phyloP scores from a whole-genome alignment of 169 alveolate species.

The Plasmodium inui region DNA sequence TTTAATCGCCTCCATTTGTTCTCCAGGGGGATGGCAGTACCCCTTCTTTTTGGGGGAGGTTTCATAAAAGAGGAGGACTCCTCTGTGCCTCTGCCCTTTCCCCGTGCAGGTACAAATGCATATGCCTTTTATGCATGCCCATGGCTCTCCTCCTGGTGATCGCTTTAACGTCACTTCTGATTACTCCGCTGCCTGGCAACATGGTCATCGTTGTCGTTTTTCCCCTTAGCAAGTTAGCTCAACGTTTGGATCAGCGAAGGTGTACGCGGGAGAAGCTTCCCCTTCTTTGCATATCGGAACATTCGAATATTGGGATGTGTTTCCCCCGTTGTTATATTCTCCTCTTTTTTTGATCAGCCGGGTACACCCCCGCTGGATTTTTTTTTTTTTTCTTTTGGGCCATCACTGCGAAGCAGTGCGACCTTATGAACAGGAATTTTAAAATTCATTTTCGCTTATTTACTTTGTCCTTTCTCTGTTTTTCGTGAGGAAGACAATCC shows the following conservation, averaged over 20 bases:
- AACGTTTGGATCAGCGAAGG: background rate
- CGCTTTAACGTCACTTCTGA: background rate
- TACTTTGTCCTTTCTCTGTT: background rate
- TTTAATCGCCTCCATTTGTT: conserved; percentile 38
- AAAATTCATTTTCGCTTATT: no score
- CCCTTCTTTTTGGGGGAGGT: background rate
- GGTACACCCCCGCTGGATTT: background rate
- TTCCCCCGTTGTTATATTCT: background rate
- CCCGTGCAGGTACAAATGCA: background rate
- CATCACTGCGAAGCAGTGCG: background rate
- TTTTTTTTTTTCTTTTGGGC: background rate
- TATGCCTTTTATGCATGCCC: background rate
- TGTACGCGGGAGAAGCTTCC: background rate
- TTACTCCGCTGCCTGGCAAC: background rate
- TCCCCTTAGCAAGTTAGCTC: background rate
- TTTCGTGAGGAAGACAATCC: background rate
- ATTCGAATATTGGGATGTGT: background rate
- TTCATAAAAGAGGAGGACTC: background rate
- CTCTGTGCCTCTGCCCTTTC: background rate
- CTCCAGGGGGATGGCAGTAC: background rate
- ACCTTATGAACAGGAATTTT: background rate
- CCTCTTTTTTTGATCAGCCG: background rate
- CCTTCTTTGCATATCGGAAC: background rate
- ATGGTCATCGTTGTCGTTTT: background rate
- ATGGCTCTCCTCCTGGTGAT: background rate